phyloP scores from a whole-genome alignment of 805 yeast genomes.

The Lipomyces orientalis region DNA sequence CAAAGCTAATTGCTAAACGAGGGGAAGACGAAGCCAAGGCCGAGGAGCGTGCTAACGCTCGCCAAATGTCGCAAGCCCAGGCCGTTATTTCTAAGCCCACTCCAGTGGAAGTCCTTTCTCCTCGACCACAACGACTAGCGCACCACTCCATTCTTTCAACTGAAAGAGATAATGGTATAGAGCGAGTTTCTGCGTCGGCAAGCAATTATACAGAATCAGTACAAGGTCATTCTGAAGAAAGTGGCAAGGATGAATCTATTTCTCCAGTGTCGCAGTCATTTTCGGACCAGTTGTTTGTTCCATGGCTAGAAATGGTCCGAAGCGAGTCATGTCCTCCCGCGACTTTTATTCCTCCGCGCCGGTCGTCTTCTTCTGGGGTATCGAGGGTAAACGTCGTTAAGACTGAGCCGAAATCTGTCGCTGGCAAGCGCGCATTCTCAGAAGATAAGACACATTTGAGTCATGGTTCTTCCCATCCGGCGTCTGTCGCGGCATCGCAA shows the following conservation, averaged over 20 bases:
- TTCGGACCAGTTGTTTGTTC: neutral
- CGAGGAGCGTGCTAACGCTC: neutral
- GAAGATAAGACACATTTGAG: neutral
- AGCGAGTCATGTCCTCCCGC: conserved; percentile 10
- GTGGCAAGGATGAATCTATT: neutral
- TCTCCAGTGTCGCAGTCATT: neutral
- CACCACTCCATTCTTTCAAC: conserved; percentile 3
- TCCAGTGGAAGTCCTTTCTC: conserved; percentile 5
- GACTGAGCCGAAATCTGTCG: neutral
- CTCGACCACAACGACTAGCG: conserved; percentile 13
- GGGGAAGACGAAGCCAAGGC: conserved; percentile 6
- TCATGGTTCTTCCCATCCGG: neutral
- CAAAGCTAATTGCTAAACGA: conserved; percentile 2
- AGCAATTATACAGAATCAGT: neutral
- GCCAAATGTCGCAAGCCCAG: neutral
- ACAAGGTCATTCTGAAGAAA: neutral
- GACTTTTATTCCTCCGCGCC: neutral
- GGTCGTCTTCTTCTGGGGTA: neutral
- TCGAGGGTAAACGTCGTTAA: neutral
- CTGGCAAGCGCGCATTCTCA: neutral
- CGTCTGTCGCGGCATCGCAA: neutral
- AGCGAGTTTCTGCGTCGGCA: neutral
- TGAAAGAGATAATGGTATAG: neutral
- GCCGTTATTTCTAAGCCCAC: neutral
- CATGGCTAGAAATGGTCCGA: neutral